These are phyloP conservation scores for Ustilago lituana DNA, from an alignment of 1,284 basidiomycete genomes.

Conservation along the genomic window DNA sequence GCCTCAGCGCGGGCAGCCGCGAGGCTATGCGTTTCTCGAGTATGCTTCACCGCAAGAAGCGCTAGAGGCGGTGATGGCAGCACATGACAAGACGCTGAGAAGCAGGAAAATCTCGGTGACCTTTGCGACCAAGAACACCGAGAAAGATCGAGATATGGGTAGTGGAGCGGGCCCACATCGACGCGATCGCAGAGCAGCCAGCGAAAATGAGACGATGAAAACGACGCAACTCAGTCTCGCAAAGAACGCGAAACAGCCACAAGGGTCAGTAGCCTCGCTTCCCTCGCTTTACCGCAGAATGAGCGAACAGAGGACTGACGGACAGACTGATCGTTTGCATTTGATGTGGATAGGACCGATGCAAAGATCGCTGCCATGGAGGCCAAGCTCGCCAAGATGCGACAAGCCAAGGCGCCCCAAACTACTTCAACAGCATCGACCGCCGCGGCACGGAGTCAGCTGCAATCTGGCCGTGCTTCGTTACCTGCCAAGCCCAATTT, in stretches of 20 bases:
- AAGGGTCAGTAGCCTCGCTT: conserved; percentile 70
- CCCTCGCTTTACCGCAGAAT: not conserved
- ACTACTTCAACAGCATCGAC: not conserved
- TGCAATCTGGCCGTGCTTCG: conserved; percentile 10
- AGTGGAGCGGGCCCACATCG: conserved; percentile 43
- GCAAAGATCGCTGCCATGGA: conserved; percentile 94
- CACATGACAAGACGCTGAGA: conserved; percentile 82
- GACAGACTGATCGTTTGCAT: not conserved
- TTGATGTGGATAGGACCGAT: conserved; percentile 70
- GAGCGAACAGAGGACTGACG: not conserved
- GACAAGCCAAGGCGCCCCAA: conserved; percentile 15
- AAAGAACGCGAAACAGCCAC: conserved; percentile 76
- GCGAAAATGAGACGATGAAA: conserved; percentile 72
- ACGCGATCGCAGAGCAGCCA: conserved; percentile 11
- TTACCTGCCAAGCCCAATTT: conserved; percentile 28
- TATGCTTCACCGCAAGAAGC: conserved; percentile 75
- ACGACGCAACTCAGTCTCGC: conserved; percentile 87
- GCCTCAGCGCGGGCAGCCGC: conserved; percentile 84
- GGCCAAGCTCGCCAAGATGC: conserved; percentile 76
- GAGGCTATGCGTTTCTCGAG: conserved; percentile 94
- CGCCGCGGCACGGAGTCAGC: not conserved
- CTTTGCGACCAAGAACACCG: conserved; percentile 77
- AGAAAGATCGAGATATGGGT: not conserved
- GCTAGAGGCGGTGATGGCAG: conserved; percentile 77
- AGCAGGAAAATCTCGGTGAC: conserved; percentile 89